phyloP scores from a whole-genome alignment of 768 basidiomycete genomes.

The Kwoniella heveanensis region DNA sequence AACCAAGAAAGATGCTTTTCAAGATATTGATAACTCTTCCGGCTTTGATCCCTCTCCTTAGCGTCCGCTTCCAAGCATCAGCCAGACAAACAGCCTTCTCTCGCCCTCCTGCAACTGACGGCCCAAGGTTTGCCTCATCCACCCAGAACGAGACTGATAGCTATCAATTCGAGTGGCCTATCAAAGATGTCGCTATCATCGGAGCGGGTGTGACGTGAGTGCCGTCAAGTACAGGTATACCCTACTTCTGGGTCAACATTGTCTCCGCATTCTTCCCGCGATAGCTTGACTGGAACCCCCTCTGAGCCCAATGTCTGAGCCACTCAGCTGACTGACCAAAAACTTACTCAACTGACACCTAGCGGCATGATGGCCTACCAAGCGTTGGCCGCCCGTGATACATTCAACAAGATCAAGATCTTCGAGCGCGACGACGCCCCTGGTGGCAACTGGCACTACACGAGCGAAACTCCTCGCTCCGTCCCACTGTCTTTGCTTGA shows the following conservation, averaged over 20 bases:
- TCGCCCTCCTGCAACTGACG: not conserved
- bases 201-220: slow-evolving; percentile 37
- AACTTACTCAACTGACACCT: not conserved
- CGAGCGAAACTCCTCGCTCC: slow-evolving; percentile 16
- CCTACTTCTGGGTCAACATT: too few species aligned
- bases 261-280: too few species aligned
- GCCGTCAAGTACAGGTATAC: not conserved
- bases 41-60: too few species aligned
- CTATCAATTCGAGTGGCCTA: slow-evolving; percentile 27
- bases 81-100: too few species aligned
- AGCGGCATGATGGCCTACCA: slow-evolving; percentile 25
- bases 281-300: too few species aligned
- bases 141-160: too few species aligned
- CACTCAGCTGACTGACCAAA: too few species aligned
- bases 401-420: slow-evolving; percentile 17
- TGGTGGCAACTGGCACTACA: slow-evolving; percentile 41
- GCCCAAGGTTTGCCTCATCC: too few species aligned
- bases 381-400: slow-evolving; percentile 4
- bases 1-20: too few species aligned
- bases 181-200: slow-evolving; percentile 38
- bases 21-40: too few species aligned
- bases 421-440: slow-evolving; percentile 34
- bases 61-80: too few species aligned
- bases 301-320: too few species aligned
- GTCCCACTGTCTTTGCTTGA: slow-evolving; percentile 13